These are phyloP conservation scores for Trametes cubensis DNA, from an alignment of 768 basidiomycete species.

Conservation along the genomic window DNA sequence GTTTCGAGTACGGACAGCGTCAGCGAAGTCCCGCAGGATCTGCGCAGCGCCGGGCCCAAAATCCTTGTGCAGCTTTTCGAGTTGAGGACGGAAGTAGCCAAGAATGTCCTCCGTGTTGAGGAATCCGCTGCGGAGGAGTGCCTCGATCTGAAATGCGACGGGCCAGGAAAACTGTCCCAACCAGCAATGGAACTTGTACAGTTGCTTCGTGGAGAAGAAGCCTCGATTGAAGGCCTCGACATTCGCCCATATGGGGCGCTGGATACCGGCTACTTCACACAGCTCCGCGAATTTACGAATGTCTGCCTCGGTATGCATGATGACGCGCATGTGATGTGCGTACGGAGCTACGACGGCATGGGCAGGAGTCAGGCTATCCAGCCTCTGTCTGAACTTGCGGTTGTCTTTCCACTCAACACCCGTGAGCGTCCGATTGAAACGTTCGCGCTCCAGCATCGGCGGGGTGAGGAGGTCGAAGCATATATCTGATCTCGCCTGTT, in stretches of 20 bases:
- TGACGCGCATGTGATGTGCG: constrained; percentile 68
- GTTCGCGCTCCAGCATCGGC: constrained; percentile 61
- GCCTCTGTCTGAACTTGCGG: constrained; percentile 56
- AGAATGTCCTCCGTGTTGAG: constrained; percentile 63
- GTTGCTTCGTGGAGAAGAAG: constrained; percentile 53
- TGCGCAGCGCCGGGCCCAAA: constrained; percentile 42
- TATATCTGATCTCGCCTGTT: constrained; percentile 46
- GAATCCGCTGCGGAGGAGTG: constrained; percentile 61
- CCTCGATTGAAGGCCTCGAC: constrained; percentile 53
- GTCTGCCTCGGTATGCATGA: constrained; percentile 56
- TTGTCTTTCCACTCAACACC: constrained; percentile 44
- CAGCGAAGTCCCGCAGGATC: constrained; percentile 57
- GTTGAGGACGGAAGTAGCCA: constrained; percentile 43
- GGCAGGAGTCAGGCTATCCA: constrained; percentile 58
- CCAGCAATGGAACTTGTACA: constrained; percentile 49
- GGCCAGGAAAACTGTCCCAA: constrained; percentile 58
- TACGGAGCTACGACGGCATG: constrained; percentile 68
- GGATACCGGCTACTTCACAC: constrained; percentile 53
- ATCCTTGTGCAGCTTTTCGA: constrained; percentile 44
- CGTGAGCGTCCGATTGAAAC: constrained; percentile 55
- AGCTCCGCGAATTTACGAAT: constrained; percentile 54
- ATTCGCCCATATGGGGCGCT: constrained; percentile 32
- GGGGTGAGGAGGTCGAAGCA: constrained; percentile 71
- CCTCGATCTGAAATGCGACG: constrained; percentile 78
- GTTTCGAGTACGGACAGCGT: constrained; percentile 47